Evolutionary conservation across 768 basidiomycete species (phyloP).

Genomic region (Mycena capillaripes): DNA sequence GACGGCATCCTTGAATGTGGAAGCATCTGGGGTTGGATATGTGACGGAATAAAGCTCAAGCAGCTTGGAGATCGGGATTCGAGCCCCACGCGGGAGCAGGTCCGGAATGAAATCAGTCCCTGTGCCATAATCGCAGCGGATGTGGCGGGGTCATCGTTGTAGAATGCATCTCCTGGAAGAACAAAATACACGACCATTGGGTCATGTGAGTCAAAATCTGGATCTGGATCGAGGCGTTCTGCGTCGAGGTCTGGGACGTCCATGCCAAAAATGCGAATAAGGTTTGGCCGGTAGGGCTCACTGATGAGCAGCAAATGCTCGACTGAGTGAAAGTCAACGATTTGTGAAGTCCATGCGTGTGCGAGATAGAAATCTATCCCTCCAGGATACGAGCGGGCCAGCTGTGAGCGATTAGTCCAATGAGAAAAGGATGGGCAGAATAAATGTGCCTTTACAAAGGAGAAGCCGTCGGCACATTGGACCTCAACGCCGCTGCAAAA

Average conservation of each 20-base stretch:
- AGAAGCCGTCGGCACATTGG: too few relatives aligned
- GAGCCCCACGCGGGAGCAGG: background rate
- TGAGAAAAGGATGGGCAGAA: too few relatives aligned
- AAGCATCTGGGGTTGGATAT: background rate
- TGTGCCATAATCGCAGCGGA: background rate
- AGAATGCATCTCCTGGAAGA: background rate
- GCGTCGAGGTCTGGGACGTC: background rate
- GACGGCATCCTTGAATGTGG: constrained; percentile 1
- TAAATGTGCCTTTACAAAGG: too few relatives aligned
- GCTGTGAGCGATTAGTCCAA: too few relatives aligned
- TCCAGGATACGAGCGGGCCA: too few relatives aligned
- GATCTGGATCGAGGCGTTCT: too few relatives aligned
- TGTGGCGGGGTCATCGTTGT: background rate
- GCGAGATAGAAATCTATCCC: too few relatives aligned
- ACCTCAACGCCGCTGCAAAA: too few relatives aligned
- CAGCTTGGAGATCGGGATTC: background rate
- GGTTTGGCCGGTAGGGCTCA: too few relatives aligned
- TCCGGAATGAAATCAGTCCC: constrained; percentile 2
- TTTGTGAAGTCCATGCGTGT: background rate
- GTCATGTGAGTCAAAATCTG: too few relatives aligned
- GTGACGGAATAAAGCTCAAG: background rate
- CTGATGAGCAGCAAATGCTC: background rate
- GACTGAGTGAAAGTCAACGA: background rate
- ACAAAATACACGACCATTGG: background rate
- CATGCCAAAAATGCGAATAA: background rate